phyloP scores from a whole-genome alignment of 805 yeast species.

The Yueomyces sinensis region DNA sequence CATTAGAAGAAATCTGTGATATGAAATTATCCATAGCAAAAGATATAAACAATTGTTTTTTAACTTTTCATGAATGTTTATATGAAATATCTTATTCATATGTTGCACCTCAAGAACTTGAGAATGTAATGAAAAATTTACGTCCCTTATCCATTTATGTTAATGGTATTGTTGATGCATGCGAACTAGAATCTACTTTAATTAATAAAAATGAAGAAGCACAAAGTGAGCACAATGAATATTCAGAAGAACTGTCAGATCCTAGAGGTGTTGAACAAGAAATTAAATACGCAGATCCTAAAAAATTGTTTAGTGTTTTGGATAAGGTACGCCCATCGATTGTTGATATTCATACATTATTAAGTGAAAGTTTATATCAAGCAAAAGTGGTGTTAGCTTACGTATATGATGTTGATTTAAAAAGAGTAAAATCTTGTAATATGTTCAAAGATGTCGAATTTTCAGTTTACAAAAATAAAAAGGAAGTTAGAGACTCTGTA shows the following conservation, averaged over 20 bases:
- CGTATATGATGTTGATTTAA: conserved; percentile 28
- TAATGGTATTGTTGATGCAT: conserved; percentile 34
- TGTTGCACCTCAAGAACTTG: conserved; percentile 30
- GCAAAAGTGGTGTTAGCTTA: conserved; percentile 25
- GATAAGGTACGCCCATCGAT: conserved; percentile 22
- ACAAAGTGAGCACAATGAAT: not conserved
- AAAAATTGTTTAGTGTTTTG: conserved; percentile 21
- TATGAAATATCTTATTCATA: conserved; percentile 37
- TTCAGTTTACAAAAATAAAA: conserved; percentile 6
- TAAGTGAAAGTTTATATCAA: conserved; percentile 24
- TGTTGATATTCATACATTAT: conserved; percentile 20
- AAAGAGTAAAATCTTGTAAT: conserved; percentile 8
- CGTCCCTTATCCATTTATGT: conserved; percentile 23
- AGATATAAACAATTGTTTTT: conserved; percentile 24
- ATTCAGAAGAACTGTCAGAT: not conserved
- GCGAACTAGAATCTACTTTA: conserved; percentile 31
- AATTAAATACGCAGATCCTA: conserved; percentile 25
- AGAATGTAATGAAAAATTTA: conserved; percentile 23
- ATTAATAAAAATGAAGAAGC: conserved; percentile 12
- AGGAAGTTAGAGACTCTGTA: conserved; percentile 11
- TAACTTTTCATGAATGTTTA: conserved; percentile 33
- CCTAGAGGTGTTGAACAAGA: conserved; percentile 16
- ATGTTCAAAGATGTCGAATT: conserved; percentile 8
- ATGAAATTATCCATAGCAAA: conserved; percentile 23
- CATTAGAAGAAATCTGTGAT: conserved; percentile 24